Evolutionary conservation across 495 filamentous ascomycete species (phyloP).

Genomic region (Hypoxylon fuscum): DNA sequence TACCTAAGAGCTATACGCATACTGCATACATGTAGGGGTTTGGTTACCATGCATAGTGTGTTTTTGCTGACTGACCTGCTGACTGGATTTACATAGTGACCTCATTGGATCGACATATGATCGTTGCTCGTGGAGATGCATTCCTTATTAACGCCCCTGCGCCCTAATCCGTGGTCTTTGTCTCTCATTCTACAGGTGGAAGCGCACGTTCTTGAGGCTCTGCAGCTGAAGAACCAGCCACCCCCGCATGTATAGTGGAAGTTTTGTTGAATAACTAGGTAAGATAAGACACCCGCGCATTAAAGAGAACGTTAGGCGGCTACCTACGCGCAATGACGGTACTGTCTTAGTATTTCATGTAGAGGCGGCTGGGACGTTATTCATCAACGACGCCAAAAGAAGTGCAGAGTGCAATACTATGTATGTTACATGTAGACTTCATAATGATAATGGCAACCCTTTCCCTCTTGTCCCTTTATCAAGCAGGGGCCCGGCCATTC

Average conservation of each 20-base stretch:
- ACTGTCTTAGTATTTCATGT: background rate
- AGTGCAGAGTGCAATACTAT: too few species aligned
- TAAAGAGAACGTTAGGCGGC: background rate
- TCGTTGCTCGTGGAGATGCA: background rate
- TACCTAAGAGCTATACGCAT: too few species aligned
- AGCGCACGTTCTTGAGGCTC: conserved; percentile 15
- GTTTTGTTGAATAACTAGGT: conserved; percentile 1
- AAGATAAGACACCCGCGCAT: background rate
- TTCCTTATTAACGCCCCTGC: background rate
- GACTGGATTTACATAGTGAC: background rate
- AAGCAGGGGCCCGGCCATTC: conserved; percentile 3
- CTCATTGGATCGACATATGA: background rate
- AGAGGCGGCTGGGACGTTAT: too few species aligned
- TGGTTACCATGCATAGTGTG: too few species aligned
- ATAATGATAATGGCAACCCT: too few species aligned
- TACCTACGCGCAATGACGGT: background rate
- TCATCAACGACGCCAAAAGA: too few species aligned
- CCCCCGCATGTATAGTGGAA: conserved; percentile 22
- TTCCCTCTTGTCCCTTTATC: conserved; percentile 4
- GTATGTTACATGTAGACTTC: too few species aligned
- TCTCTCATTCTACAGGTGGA: too few species aligned
- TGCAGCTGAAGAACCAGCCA: conserved; percentile 11
- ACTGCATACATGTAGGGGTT: too few species aligned
- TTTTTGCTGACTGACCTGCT: too few species aligned
- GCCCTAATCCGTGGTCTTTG: too few species aligned